A percentile compares a stretch with the other conserved stretches of the same genome.
Evolutionary conservation across 1,284 basidiomycete genomes (phyloP).

Genomic region (Tranzscheliella williamsii): DNA sequence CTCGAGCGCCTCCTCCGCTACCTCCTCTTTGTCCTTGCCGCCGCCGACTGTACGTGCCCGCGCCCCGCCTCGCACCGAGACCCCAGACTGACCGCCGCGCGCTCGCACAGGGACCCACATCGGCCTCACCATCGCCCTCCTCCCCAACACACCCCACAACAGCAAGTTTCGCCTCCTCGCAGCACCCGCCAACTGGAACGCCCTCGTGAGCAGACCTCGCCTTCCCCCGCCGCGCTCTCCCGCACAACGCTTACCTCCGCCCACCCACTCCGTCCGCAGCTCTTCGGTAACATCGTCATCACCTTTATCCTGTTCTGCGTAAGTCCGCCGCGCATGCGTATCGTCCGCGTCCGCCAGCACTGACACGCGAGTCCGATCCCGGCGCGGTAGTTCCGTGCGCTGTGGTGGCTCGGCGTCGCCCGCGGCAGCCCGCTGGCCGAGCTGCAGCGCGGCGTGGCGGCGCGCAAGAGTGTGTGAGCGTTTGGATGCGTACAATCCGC

Average conservation of each 20-base stretch:
- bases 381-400: slow-evolving; percentile 25
- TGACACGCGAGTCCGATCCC: no score
- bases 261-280: slow-evolving; percentile 9
- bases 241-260: no score
- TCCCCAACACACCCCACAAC: slow-evolving; percentile 24
- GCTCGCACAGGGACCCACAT: slow-evolving; percentile 39
- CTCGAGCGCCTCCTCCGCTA: slow-evolving; percentile 31
- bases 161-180: slow-evolving; percentile 19
- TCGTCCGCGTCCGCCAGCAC: no score
- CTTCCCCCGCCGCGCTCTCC: no score
- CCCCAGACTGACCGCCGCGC: background rate
- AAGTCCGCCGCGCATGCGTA: slow-evolving; percentile 11
- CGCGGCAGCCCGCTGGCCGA: slow-evolving; percentile 11
- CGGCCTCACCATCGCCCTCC: slow-evolving; percentile 36
- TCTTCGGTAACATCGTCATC: slow-evolving; percentile 54
- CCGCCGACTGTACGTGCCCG: slow-evolving; percentile 42
- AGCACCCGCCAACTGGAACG: slow-evolving; percentile 34
- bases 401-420: slow-evolving; percentile 38
- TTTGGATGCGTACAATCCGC: no score
- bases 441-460: no score
- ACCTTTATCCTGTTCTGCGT: slow-evolving; percentile 47
- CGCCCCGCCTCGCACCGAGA: background rate
- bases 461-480: no score
- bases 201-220: slow-evolving; percentile 37
- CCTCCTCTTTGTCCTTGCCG: slow-evolving; percentile 42